Conservation (phyloP, 2,329 filamentous ascomycete species). For the Cercospora sp. region DNA sequence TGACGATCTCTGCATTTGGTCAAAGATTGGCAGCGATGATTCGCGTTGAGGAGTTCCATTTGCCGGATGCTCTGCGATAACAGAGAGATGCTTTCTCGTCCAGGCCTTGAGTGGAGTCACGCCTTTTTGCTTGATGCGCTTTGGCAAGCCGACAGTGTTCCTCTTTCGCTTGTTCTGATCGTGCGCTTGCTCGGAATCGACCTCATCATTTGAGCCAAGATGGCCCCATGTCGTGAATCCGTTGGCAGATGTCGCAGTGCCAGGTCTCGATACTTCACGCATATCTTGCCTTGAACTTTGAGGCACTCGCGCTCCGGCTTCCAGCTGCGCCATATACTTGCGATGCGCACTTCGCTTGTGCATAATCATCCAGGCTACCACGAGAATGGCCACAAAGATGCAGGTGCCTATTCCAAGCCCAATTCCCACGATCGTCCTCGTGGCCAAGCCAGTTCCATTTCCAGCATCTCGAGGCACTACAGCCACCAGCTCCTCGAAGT, state of each 20-base stretch:
- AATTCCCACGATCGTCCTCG: constrained; percentile 27
- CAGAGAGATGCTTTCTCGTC: constrained; percentile 35
- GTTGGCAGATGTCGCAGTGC: constrained; percentile 23
- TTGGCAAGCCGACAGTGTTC: constrained; percentile 29
- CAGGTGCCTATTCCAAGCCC: constrained; percentile 34
- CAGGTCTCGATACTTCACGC: constrained; percentile 26
- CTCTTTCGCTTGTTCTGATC: constrained; percentile 26
- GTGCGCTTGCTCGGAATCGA: constrained; percentile 27
- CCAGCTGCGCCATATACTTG: constrained; percentile 31
- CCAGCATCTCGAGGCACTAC: constrained; percentile 5
- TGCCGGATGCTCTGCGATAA: constrained; percentile 43
- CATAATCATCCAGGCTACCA: constrained; percentile 30
- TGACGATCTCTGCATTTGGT: constrained; percentile 3
- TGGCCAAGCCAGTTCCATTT: constrained; percentile 7
- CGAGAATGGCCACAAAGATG: constrained; percentile 30
- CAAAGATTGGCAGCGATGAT: constrained; percentile 8
- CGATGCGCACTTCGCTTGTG: constrained; percentile 29
- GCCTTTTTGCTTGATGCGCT: constrained; percentile 23
- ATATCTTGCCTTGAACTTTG: constrained; percentile 20
- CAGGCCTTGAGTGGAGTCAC: constrained; percentile 28
- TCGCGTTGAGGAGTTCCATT: constrained; percentile 28
- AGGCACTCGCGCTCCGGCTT: constrained; percentile 24
- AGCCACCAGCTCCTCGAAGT: not conserved
- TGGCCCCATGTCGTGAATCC: constrained; percentile 41
- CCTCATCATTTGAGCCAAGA: constrained; percentile 43